A percentile compares a stretch with the other conserved stretches of the same genome.
Conservation (phyloP, 2,329 filamentous ascomycete genomes). For the Trematosphaeria pertusa region DNA sequence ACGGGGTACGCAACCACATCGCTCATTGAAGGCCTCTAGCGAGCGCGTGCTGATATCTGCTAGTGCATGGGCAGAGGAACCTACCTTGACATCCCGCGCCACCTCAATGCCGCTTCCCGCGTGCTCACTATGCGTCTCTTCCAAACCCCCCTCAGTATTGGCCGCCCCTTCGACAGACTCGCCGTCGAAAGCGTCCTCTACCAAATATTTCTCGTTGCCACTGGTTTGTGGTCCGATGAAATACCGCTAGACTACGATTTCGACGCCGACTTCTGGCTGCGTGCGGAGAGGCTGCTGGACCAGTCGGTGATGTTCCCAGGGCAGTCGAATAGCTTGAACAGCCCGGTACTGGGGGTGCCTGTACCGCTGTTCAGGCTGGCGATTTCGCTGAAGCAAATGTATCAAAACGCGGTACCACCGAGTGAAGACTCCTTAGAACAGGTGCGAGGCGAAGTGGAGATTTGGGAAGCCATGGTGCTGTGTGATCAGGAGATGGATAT, state of each 20-base stretch:
- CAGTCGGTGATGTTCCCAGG: slow-evolving; percentile 16
- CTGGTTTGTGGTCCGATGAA: slow-evolving; percentile 23
- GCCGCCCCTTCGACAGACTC: slow-evolving; percentile 19
- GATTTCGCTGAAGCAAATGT: slow-evolving; percentile 18
- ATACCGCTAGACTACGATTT: slow-evolving; percentile 13
- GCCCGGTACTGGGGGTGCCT: slow-evolving; percentile 23
- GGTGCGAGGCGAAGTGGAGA: slow-evolving; percentile 16
- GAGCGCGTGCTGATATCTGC: neutral
- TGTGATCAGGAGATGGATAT: slow-evolving; percentile 12
- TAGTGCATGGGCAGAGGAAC: slow-evolving; percentile 19
- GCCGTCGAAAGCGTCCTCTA: slow-evolving; percentile 26
- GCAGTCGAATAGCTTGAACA: slow-evolving; percentile 17
- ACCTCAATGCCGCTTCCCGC: slow-evolving; percentile 18
- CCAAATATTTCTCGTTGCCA: slow-evolving; percentile 24
- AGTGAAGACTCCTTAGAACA: neutral
- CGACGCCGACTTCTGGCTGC: slow-evolving; percentile 21
- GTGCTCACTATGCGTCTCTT: slow-evolving; percentile 19
- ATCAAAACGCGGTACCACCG: slow-evolving; percentile 3
- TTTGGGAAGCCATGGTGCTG: slow-evolving; percentile 19
- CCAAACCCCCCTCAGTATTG: slow-evolving; percentile 3
- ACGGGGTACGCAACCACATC: too few relatives aligned
- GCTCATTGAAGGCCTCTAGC: neutral
- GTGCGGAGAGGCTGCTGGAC: slow-evolving; percentile 17
- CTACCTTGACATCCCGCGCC: slow-evolving; percentile 20
- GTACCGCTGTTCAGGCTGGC: slow-evolving; percentile 20